Conservation (phyloP, 768 basidiomycete species). For the Pleurotus giganteus region DNA sequence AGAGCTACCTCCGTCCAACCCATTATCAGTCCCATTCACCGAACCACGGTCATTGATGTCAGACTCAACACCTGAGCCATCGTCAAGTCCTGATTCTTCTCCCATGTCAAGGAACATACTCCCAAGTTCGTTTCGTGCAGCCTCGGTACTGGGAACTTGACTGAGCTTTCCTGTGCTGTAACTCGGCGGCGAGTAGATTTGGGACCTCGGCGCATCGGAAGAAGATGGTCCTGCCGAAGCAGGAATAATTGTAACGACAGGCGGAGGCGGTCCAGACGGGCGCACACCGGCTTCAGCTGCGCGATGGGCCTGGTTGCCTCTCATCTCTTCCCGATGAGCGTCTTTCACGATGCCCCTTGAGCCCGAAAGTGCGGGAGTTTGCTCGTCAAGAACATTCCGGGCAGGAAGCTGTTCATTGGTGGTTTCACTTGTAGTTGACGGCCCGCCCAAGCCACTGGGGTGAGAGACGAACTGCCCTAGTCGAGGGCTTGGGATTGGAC, state of each 20-base stretch:
- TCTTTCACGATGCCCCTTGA: neutral
- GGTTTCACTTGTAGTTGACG: conserved; percentile 7
- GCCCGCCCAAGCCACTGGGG: conserved; percentile 13
- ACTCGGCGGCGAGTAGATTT: conserved; percentile 2
- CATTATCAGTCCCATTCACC: conserved; percentile 33
- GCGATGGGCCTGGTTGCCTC: neutral
- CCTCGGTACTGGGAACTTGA: neutral
- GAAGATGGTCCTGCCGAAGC: conserved; percentile 4
- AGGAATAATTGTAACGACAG: conserved; percentile 14
- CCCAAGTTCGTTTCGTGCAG: conserved; percentile 17
- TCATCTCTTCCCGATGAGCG: neutral
- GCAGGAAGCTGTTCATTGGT: neutral
- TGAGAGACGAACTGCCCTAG: conserved; percentile 34
- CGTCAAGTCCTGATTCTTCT: conserved; percentile 44
- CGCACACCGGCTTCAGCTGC: neutral
- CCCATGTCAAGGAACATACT: conserved; percentile 71
- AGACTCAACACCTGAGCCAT: conserved; percentile 40
- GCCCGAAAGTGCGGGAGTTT: neutral
- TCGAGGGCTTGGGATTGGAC: conserved; percentile 54
- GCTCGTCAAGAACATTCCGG: neutral
- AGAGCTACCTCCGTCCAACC: conserved; percentile 14
- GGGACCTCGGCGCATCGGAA: neutral
- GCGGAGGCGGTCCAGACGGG: neutral
- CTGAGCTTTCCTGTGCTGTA: conserved; percentile 13
- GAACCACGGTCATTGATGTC: conserved; percentile 19